Conservation (phyloP, 2,329 filamentous ascomycete species). For the Alternaria arborescens region DNA sequence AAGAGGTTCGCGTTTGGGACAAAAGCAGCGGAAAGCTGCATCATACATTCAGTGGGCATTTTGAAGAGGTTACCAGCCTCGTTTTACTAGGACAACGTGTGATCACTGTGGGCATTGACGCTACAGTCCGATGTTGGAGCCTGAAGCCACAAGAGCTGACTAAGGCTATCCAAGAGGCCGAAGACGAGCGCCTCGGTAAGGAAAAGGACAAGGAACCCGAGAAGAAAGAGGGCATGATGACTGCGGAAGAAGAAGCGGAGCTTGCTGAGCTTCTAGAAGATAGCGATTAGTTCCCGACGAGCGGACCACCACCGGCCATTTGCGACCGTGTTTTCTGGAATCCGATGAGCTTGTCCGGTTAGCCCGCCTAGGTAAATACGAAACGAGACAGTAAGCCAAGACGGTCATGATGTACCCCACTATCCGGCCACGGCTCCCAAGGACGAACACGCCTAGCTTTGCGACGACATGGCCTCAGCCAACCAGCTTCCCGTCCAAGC, state of each 20-base stretch:
- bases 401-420: constrained; percentile 30
- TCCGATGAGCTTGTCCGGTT: constrained; percentile 32
- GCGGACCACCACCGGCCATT: constrained; percentile 29
- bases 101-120: constrained; percentile 88
- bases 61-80: constrained; percentile 88
- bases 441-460: constrained; percentile 24
- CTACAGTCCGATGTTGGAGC: constrained; percentile 85
- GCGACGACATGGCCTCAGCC: constrained; percentile 17
- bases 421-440: constrained; percentile 21
- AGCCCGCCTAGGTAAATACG: constrained; percentile 35
- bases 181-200: constrained; percentile 59
- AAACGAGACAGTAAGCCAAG: constrained; percentile 32
- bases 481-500: constrained; percentile 7
- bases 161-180: constrained; percentile 60
- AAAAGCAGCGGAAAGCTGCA: constrained; percentile 73
- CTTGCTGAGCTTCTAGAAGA: constrained; percentile 90
- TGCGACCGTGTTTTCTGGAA: constrained; percentile 27
- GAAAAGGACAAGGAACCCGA: constrained; percentile 54
- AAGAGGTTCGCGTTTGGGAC: constrained; percentile 93
- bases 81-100: constrained; percentile 68
- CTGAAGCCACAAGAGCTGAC: constrained; percentile 69
- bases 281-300: constrained; percentile 58
- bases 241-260: constrained; percentile 90
- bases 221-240: constrained; percentile 68
- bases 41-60: constrained; percentile 83